Evolutionary conservation across 192 early-diverging fungal genomes (phyloP).

Genomic region (Linnemannia exigua): DNA sequence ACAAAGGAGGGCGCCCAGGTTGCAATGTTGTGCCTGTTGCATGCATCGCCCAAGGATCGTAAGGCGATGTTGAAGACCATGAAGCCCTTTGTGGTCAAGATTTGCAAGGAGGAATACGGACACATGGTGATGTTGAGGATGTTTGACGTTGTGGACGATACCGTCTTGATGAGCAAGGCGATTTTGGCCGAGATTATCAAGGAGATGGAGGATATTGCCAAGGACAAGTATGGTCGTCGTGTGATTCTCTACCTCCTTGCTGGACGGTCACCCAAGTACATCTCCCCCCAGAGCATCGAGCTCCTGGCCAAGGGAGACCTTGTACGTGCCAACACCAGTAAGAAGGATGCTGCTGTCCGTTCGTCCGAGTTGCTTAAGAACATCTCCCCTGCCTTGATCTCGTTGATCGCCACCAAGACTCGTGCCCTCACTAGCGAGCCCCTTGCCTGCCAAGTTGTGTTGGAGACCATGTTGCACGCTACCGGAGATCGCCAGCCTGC

Average conservation of each 20-base stretch:
- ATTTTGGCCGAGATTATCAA: slow-evolving; percentile 75
- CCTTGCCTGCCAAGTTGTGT: slow-evolving; percentile 78
- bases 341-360: slow-evolving; percentile 84
- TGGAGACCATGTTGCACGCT: slow-evolving; percentile 79
- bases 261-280: slow-evolving; percentile 82
- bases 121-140: slow-evolving; percentile 85
- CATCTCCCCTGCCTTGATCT: slow-evolving; percentile 72
- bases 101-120: slow-evolving; percentile 92
- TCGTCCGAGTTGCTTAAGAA: slow-evolving; percentile 77
- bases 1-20: slow-evolving; percentile 92
- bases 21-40: slow-evolving; percentile 84
- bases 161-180: slow-evolving; percentile 84
- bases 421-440: slow-evolving; percentile 72
- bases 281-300: slow-evolving; percentile 77
- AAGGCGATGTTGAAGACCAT: slow-evolving; percentile 91
- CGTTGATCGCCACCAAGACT: slow-evolving; percentile 67
- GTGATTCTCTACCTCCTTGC: slow-evolving; percentile 86
- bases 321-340: slow-evolving; percentile 82
- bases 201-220: slow-evolving; percentile 70
- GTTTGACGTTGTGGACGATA: slow-evolving; percentile 95
- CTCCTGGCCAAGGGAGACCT: slow-evolving; percentile 77
- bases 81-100: slow-evolving; percentile 83
- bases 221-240: slow-evolving; percentile 83
- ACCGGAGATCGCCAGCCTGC: slow-evolving; percentile 59
- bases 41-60: slow-evolving; percentile 90